These are phyloP conservation scores for barley (Hordeum vulgare) DNA, from an alignment of 176 grass and related monocot genomes.

Conservation along the genomic window MorexV3_pseudomolecules_assembly NC_058522.1:443552441-443552940, in stretches of 20 bases:
- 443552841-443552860: background rate
- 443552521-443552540: conserved; percentile 52
- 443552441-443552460: conserved; percentile 52
- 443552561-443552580: conserved; percentile 54
- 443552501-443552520: conserved; percentile 56
- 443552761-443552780: background rate
- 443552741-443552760: background rate
- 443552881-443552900: background rate
- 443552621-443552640: background rate
- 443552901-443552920: background rate
- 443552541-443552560: conserved; percentile 55
- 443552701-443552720: background rate
- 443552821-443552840: background rate
- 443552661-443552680: background rate
- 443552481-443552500: conserved; percentile 32
- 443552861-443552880: background rate
- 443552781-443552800: background rate
- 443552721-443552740: background rate
- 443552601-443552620: background rate
- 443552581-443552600: conserved; percentile 57
- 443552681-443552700: background rate
- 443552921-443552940: background rate
- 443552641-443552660: background rate
- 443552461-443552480: conserved; percentile 41
- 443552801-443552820: background rate